phyloP scores from a whole-genome alignment of 441 rosid species.

The Hura crepitans region DNA sequence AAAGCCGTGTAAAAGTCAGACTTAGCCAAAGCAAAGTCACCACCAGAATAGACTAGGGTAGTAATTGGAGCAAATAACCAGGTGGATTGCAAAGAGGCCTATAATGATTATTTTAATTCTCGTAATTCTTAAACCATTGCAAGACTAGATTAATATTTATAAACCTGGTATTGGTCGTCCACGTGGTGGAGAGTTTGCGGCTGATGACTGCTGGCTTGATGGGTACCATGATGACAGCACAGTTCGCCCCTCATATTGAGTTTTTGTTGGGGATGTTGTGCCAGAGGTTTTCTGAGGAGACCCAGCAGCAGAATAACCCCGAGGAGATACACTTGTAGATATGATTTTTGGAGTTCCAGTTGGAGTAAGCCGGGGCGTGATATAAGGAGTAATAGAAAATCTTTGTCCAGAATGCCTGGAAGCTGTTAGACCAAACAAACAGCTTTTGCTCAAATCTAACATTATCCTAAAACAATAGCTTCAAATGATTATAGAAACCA shows the following conservation, averaged over 20 bases:
- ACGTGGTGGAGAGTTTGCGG: constrained; percentile 79
- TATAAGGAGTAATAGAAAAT: constrained; percentile 67
- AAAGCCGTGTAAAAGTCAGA: neutral
- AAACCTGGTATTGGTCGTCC: constrained; percentile 65
- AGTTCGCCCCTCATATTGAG: constrained; percentile 48
- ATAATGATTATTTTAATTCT: neutral
- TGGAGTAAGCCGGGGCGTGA: constrained; percentile 76
- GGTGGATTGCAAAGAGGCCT: neutral
- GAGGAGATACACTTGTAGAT: constrained; percentile 62
- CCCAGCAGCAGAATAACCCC: constrained; percentile 60
- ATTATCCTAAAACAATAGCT: neutral
- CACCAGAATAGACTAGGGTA: constrained; percentile 14
- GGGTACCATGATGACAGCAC: constrained; percentile 58
- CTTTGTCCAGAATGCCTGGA: constrained; percentile 43
- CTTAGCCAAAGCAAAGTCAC: neutral
- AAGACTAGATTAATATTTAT: constrained; percentile 10
- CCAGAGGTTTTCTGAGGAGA: constrained; percentile 66
- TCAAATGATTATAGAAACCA: constrained; percentile 10
- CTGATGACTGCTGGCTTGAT: constrained; percentile 85
- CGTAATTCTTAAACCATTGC: neutral
- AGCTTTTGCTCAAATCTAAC: neutral
- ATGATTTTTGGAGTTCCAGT: constrained; percentile 67
- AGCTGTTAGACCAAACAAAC: constrained; percentile 36
- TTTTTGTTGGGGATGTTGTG: constrained; percentile 56
- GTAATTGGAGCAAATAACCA: neutral